phyloP scores from a whole-genome alignment of 2,329 filamentous ascomycete species.

The Dendrostoma leiphaemia region DNA sequence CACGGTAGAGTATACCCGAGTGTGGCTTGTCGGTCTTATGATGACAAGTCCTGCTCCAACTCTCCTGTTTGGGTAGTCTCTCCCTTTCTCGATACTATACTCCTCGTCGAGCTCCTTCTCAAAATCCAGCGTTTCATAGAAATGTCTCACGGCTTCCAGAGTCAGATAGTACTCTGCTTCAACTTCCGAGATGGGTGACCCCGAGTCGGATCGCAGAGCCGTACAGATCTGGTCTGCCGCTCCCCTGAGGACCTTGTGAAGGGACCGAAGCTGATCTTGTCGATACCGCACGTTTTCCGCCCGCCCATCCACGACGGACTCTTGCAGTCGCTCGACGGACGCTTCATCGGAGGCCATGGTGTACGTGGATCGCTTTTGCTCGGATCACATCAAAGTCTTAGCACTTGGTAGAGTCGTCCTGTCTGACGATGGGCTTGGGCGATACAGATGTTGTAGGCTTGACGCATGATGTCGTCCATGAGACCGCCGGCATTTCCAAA shows the following conservation, averaged over 20 bases:
- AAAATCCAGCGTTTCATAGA: constrained; percentile 29
- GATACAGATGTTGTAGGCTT: too few relatives aligned
- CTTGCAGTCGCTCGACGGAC: constrained; percentile 29
- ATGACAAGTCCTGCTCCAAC: constrained; percentile 28
- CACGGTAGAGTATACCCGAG: constrained; percentile 31
- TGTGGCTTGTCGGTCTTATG: constrained; percentile 30
- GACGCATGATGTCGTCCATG: too few relatives aligned
- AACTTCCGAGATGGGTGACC: constrained; percentile 30
- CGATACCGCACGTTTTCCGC: constrained; percentile 35
- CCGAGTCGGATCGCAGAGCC: constrained; percentile 31
- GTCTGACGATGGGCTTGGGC: too few relatives aligned
- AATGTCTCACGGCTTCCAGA: constrained; percentile 28
- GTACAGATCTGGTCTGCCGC: constrained; percentile 28
- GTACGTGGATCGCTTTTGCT: background rate
- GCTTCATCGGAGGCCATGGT: constrained; percentile 10
- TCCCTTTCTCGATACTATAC: constrained; percentile 27
- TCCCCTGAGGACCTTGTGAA: constrained; percentile 32
- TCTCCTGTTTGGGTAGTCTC: constrained; percentile 23
- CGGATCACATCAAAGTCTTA: background rate
- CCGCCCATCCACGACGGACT: constrained; percentile 36
- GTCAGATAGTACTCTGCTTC: constrained; percentile 29
- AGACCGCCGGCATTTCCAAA: too few relatives aligned
- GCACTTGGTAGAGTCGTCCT: too few relatives aligned
- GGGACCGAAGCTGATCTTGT: constrained; percentile 34
- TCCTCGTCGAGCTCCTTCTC: constrained; percentile 27